Conservation (phyloP, 306 rosid genomes). For the Carpinus fangiana region DNA sequence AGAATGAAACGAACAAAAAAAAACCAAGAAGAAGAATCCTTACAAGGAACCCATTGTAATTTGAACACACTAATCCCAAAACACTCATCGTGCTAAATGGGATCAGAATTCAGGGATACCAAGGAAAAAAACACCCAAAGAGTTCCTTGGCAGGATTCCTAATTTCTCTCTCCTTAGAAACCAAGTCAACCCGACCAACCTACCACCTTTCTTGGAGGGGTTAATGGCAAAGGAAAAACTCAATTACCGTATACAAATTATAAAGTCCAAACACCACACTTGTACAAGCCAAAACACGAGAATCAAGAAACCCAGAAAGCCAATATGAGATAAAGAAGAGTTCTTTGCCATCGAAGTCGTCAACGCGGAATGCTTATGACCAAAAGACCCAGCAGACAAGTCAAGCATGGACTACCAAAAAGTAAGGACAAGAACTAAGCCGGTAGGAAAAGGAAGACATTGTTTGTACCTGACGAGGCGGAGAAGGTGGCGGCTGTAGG, state of each 20-base stretch:
- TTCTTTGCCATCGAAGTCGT: slow-evolving; percentile 32
- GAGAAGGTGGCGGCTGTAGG: slow-evolving; percentile 39
- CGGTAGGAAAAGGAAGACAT: slow-evolving; percentile 30
- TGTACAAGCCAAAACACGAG: slow-evolving; percentile 19
- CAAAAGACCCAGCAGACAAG: slow-evolving; percentile 40
- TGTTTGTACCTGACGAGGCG: slow-evolving; percentile 43
- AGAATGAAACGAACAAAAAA: not conserved
- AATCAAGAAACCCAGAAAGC: slow-evolving; percentile 39
- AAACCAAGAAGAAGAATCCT: not conserved
- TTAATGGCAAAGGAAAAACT: slow-evolving; percentile 32
- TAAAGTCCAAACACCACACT: slow-evolving; percentile 28
- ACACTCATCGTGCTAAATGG: slow-evolving; percentile 21
- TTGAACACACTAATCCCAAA: slow-evolving; percentile 29
- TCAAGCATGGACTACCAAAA: slow-evolving; percentile 22
- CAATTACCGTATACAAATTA: slow-evolving; percentile 42
- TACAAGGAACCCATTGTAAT: not conserved
- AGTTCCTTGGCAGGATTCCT: slow-evolving; percentile 14
- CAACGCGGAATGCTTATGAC: slow-evolving; percentile 58
- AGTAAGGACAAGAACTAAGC: slow-evolving; percentile 19
- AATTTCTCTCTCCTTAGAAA: slow-evolving; percentile 40
- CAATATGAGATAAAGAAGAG: slow-evolving; percentile 20
- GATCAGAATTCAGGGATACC: slow-evolving; percentile 25
- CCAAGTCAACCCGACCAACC: slow-evolving; percentile 81
- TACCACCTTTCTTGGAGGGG: slow-evolving; percentile 71
- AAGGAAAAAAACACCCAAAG: slow-evolving; percentile 18